Conservation (phyloP, 1,284 basidiomycete species). For the Grifola frondosa region DNA sequence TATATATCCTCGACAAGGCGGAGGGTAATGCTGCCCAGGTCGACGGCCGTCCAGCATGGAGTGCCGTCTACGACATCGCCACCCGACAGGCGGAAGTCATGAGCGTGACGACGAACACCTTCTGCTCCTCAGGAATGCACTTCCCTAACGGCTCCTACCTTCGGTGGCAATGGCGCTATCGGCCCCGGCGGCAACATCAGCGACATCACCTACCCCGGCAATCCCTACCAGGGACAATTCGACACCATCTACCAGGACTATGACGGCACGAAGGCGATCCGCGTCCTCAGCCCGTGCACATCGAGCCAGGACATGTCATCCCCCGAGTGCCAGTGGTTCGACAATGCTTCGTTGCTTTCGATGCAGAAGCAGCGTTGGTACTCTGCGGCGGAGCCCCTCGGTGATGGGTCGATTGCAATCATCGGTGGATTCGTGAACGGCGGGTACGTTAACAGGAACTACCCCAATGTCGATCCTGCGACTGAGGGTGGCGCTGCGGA, state of each 20-base stretch:
- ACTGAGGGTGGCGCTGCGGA: conserved; percentile 67
- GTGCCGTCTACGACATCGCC: conserved; percentile 48
- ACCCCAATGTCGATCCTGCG: conserved; percentile 63
- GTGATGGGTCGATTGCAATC: conserved; percentile 66
- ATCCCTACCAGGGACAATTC: conserved; percentile 45
- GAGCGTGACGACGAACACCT: conserved; percentile 79
- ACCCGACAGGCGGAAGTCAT: conserved; percentile 53
- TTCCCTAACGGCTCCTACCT: conserved; percentile 45
- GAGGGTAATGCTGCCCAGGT: conserved; percentile 53
- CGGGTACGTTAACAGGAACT: conserved; percentile 86
- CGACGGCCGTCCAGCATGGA: conserved; percentile 44
- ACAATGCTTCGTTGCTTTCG: conserved; percentile 62
- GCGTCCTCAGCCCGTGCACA: conserved; percentile 76
- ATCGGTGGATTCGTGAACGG: conserved; percentile 85
- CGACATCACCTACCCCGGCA: conserved; percentile 44
- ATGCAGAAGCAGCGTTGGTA: conserved; percentile 88
- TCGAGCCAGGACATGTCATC: conserved; percentile 45
- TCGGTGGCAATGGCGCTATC: conserved; percentile 71
- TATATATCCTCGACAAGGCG: conserved; percentile 50
- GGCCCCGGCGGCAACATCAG: conserved; percentile 69
- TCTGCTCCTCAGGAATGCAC: conserved; percentile 75
- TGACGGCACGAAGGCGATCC: conserved; percentile 66
- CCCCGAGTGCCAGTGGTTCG: conserved; percentile 75
- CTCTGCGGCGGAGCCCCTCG: conserved; percentile 78
- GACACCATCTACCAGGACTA: conserved; percentile 65